Conservation (phyloP, 1,139 yeast species). For the Debaryomycetaceae sp. region DNA sequence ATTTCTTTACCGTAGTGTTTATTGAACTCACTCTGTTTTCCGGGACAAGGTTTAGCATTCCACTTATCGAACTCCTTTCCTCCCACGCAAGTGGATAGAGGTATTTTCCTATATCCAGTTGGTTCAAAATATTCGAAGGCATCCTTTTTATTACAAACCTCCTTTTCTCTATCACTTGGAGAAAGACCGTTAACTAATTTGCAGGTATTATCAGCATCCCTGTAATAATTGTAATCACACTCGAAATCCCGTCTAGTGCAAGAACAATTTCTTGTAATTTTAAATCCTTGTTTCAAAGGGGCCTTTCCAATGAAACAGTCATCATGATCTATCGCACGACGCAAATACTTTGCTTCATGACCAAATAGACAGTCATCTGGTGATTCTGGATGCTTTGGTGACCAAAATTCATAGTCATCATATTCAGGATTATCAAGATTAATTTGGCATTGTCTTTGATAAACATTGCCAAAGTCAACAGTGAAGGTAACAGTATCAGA, state of each 20-base stretch:
- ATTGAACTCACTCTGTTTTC: constrained; percentile 66
- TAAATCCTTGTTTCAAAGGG: constrained; percentile 61
- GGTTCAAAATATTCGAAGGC: constrained; percentile 54
- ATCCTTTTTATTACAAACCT: constrained; percentile 54
- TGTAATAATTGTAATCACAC: constrained; percentile 83
- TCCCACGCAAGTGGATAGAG: constrained; percentile 44
- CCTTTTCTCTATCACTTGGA: constrained; percentile 61
- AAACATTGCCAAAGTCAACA: constrained; percentile 69
- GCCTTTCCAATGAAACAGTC: constrained; percentile 84
- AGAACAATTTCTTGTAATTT: constrained; percentile 63
- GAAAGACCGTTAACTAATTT: constrained; percentile 68
- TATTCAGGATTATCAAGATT: constrained; percentile 55
- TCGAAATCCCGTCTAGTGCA: constrained; percentile 90
- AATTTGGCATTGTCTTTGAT: constrained; percentile 66
- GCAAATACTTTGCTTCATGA: constrained; percentile 73
- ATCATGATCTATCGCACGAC: constrained; percentile 56
- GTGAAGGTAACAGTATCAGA: constrained; percentile 36
- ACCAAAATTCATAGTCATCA: constrained; percentile 82
- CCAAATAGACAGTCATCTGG: constrained; percentile 80
- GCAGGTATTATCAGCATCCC: constrained; percentile 80
- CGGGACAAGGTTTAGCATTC: constrained; percentile 81
- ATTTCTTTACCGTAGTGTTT: constrained; percentile 55
- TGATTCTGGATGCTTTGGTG: constrained; percentile 67
- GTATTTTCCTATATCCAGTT: constrained; percentile 46
- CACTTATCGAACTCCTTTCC: constrained; percentile 58